Evolutionary conservation across 345 rosid species (phyloP).

Genomic region (Brassica napus): DNA sequence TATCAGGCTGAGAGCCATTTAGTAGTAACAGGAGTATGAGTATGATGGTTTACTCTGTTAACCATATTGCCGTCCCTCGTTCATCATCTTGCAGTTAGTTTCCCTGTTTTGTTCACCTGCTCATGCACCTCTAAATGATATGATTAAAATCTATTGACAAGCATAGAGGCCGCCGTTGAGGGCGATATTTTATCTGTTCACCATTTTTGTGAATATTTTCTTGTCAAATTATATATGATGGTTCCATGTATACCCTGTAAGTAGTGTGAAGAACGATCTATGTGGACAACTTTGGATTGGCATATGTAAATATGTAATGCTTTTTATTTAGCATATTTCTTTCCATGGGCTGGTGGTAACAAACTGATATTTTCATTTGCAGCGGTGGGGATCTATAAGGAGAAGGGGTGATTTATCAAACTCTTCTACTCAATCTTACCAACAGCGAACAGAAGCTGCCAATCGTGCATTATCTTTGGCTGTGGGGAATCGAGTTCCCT

Average conservation of each 20-base stretch:
- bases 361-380: slow-evolving; percentile 37
- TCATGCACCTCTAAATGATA: slow-evolving; percentile 41
- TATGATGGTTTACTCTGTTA: not conserved
- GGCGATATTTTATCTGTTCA: slow-evolving; percentile 18
- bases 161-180: not conserved
- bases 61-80: not conserved
- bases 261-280: slow-evolving; percentile 13
- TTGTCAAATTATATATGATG: slow-evolving; percentile 25
- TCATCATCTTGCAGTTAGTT: not conserved
- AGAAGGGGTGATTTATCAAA: slow-evolving; percentile 47
- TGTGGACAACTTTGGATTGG: slow-evolving; percentile 24
- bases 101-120: not conserved
- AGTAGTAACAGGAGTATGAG: not conserved
- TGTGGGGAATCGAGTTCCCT: slow-evolving; percentile 53
- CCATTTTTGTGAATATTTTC: slow-evolving; percentile 16
- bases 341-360: slow-evolving; percentile 33
- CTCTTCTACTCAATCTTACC: slow-evolving; percentile 42
- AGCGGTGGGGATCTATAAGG: slow-evolving; percentile 75
- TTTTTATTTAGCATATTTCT: slow-evolving; percentile 10
- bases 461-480: slow-evolving; percentile 78
- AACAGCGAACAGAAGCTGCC: slow-evolving; percentile 76
- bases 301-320: slow-evolving; percentile 20
- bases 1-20: not conserved
- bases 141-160: slow-evolving; percentile 9
- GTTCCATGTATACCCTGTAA: slow-evolving; percentile 25